phyloP scores from a whole-genome alignment of 208 protist genomes.

The Leishmania major region DNA sequence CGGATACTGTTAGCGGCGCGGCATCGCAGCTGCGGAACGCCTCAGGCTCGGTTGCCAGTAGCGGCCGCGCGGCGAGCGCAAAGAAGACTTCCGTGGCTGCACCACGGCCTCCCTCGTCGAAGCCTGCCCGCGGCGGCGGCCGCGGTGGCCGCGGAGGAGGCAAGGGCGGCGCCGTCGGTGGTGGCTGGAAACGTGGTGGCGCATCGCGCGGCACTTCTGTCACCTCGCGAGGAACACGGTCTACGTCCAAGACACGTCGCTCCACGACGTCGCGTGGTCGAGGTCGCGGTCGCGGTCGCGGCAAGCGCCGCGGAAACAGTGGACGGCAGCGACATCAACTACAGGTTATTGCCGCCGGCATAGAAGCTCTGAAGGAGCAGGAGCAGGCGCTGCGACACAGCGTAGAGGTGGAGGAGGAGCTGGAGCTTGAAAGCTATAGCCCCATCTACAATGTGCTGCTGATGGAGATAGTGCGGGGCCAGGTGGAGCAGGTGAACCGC shows the following conservation, averaged over 20 bases:
- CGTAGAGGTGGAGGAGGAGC: constrained; percentile 56
- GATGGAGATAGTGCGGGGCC: constrained; percentile 67
- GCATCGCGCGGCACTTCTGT: constrained; percentile 7
- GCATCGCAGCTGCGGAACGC: constrained; percentile 11
- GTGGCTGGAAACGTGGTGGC: not conserved
- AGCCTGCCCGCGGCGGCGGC: constrained; percentile 2
- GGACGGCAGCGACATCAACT: constrained; percentile 18
- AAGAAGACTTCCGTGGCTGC: constrained; percentile 17
- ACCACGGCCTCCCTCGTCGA: constrained; percentile 6
- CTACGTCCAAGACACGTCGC: constrained; percentile 4
- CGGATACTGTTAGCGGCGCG: not conserved
- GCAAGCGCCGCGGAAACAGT: constrained; percentile 15
- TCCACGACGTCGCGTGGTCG: constrained; percentile 12
- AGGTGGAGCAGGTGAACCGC: constrained; percentile 63
- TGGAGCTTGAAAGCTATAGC: constrained; percentile 40
- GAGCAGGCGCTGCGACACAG: constrained; percentile 43
- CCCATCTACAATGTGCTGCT: constrained; percentile 76
- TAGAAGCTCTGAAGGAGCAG: constrained; percentile 37
- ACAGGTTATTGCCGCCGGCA: constrained; percentile 12
- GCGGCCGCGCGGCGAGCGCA: constrained; percentile 1
- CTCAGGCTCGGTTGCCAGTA: constrained; percentile 27
- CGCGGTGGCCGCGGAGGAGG: not conserved
- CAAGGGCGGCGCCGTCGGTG: not conserved
- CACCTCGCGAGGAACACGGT: not conserved
- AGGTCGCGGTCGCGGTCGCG: constrained; percentile 1